These are phyloP conservation scores for Discostella pseudostelligera DNA, from an alignment of 108 stramenopile genomes.

Conservation along the genomic window DNA sequence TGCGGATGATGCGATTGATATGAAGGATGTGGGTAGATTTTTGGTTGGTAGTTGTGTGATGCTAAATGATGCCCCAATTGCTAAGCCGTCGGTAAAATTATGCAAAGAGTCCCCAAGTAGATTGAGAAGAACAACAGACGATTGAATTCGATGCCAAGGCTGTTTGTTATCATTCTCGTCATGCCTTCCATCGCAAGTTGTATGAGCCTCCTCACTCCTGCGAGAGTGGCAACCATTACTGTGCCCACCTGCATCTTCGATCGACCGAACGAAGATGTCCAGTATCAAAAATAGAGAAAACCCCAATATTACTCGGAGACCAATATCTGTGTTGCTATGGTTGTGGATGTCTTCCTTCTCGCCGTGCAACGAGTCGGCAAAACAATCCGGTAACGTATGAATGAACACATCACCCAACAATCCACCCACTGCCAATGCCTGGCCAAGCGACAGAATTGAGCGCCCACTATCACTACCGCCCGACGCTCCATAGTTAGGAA, in stretches of 20 bases:
- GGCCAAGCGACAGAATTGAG: slow-evolving; percentile 61
- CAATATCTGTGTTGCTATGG: slow-evolving; percentile 29
- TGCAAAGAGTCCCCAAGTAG: slow-evolving; percentile 84
- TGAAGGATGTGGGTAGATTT: slow-evolving; percentile 1
- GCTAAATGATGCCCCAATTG: slow-evolving; percentile 84
- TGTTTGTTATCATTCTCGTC: slow-evolving; percentile 19
- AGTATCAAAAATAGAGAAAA: slow-evolving; percentile 71
- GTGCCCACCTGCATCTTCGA: slow-evolving; percentile 22
- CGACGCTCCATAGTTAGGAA: slow-evolving; percentile 56
- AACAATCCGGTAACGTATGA: slow-evolving; percentile 74
- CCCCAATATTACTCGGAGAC: slow-evolving; percentile 65
- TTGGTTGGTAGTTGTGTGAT: slow-evolving; percentile 24
- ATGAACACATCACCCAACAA: slow-evolving; percentile 87
- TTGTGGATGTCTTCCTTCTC: not conserved
- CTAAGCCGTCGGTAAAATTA: slow-evolving; percentile 82
- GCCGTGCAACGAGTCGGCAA: slow-evolving; percentile 22
- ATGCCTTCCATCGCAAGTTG: slow-evolving; percentile 10
- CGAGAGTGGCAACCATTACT: slow-evolving; percentile 30
- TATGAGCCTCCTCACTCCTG: slow-evolving; percentile 6
- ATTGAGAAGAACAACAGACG: slow-evolving; percentile 69
- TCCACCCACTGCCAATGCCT: slow-evolving; percentile 78
- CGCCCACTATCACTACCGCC: slow-evolving; percentile 27
- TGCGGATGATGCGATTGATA: slow-evolving; percentile 24
- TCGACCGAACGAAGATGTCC: slow-evolving; percentile 67
- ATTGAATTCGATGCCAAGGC: slow-evolving; percentile 23